A percentile compares a stretch with the other conserved stretches of the same genome.
These are phyloP conservation scores for Aspergillus carbonarius DNA, from an alignment of 2,329 filamentous ascomycete species.

Conservation along the genomic window DNA sequence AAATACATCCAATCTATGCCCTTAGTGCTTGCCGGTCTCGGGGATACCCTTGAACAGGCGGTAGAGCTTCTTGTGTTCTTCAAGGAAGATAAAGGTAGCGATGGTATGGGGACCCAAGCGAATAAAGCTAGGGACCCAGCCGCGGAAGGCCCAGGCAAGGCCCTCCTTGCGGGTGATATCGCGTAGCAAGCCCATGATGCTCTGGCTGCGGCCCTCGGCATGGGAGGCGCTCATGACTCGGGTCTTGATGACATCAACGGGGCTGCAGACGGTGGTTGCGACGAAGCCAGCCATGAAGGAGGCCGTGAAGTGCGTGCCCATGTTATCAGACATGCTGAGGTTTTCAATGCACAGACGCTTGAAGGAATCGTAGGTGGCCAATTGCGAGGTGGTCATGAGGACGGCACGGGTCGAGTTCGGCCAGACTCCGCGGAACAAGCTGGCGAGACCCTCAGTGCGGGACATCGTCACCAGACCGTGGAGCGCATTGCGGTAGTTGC, in stretches of 20 bases:
- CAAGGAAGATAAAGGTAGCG: constrained; percentile 65
- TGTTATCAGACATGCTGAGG: constrained; percentile 55
- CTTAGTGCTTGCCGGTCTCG: constrained; percentile 57
- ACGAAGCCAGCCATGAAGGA: constrained; percentile 65
- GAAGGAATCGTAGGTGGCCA: constrained; percentile 65
- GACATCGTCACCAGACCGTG: constrained; percentile 85
- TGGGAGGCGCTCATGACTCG: constrained; percentile 60
- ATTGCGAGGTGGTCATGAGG: constrained; percentile 65
- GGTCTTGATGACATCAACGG: constrained; percentile 67
- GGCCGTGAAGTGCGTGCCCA: constrained; percentile 62
- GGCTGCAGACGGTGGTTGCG: constrained; percentile 66
- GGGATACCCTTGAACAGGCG: constrained; percentile 40
- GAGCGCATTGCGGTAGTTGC: constrained; percentile 86
- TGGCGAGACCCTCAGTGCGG: constrained; percentile 73
- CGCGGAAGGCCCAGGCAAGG: constrained; percentile 63
- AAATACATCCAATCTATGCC: constrained; percentile 11
- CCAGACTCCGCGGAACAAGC: constrained; percentile 75
- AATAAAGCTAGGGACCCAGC: constrained; percentile 68
- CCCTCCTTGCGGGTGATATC: constrained; percentile 59
- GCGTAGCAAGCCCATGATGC: constrained; percentile 50
- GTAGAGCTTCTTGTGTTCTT: constrained; percentile 67
- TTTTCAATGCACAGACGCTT: constrained; percentile 56
- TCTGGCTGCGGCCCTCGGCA: constrained; percentile 42
- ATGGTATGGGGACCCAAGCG: constrained; percentile 65
- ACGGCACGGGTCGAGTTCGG: constrained; percentile 63